Conservation (phyloP, 805 yeast species). For the Pichia nanzhaoensis region DNA sequence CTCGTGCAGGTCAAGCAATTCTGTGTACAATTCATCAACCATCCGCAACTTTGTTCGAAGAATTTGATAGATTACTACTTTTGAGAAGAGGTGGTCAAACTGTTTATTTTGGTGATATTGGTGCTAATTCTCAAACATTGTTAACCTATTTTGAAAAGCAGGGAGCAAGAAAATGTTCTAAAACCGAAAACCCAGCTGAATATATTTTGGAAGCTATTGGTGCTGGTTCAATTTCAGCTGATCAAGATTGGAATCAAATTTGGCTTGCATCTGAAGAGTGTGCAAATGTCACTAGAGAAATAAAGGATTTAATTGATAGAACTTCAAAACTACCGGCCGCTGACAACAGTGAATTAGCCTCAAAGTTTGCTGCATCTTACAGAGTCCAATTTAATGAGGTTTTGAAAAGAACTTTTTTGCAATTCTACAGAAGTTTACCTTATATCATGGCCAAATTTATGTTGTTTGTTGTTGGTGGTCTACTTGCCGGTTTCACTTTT, state of each 20-base stretch:
- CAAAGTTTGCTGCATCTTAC: slow-evolving; percentile 42
- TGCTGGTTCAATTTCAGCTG: slow-evolving; percentile 64
- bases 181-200: slow-evolving; percentile 66
- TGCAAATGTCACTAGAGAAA: slow-evolving; percentile 22
- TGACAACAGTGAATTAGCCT: slow-evolving; percentile 15
- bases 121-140: slow-evolving; percentile 36
- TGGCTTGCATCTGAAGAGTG: slow-evolving; percentile 41
- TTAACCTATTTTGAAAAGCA: slow-evolving; percentile 42
- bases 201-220: slow-evolving; percentile 70
- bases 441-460: slow-evolving; percentile 43
- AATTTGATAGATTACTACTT: slow-evolving; percentile 35
- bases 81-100: slow-evolving; percentile 48
- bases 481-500: slow-evolving; percentile 52
- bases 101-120: slow-evolving; percentile 50
- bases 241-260: slow-evolving; percentile 54
- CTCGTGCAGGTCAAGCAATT: slow-evolving; percentile 48
- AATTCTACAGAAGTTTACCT: slow-evolving; percentile 42
- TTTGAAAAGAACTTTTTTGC: slow-evolving; percentile 32
- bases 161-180: slow-evolving; percentile 61
- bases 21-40: slow-evolving; percentile 53
- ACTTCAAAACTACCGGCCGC: slow-evolving; percentile 12
- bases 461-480: slow-evolving; percentile 33
- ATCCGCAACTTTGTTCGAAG: slow-evolving; percentile 40
- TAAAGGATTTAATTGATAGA: slow-evolving; percentile 23
- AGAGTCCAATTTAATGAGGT: slow-evolving; percentile 32